A percentile compares a stretch with the other conserved stretches of the same genome.
phyloP scores from a whole-genome alignment of 805 yeast genomes.

The Kuraishia ogatae region DNA sequence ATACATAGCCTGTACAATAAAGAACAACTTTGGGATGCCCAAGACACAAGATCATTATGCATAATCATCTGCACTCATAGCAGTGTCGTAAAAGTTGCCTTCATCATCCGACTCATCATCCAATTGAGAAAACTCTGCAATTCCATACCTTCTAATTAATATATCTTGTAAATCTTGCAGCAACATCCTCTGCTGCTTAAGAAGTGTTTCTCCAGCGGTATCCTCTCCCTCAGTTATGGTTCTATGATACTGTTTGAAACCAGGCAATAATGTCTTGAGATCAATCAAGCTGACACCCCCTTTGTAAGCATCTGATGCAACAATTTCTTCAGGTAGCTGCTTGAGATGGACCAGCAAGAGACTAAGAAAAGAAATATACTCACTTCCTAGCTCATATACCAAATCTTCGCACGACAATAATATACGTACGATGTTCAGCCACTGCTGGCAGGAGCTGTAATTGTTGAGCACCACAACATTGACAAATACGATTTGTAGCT shows the following conservation, averaged over 20 bases:
- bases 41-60: neutral
- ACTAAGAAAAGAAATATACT: neutral
- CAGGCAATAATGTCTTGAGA: neutral
- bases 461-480: constrained; percentile 48
- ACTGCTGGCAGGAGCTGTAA: constrained; percentile 54
- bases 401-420: constrained; percentile 26
- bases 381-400: constrained; percentile 11
- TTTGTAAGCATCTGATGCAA: neutral
- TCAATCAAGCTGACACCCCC: neutral
- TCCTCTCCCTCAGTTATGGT: neutral
- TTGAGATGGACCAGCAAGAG: neutral
- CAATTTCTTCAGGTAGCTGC: neutral
- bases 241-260: neutral
- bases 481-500: constrained; percentile 43
- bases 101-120: neutral
- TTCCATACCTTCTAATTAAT: neutral
- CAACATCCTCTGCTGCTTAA: neutral
- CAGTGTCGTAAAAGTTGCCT: neutral
- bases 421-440: constrained; percentile 45
- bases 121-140: neutral
- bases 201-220: neutral
- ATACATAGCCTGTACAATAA: neutral
- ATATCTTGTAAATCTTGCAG: neutral
- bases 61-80: neutral
- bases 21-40: neutral